A percentile compares a stretch with the other conserved stretches of the same genome.
phyloP scores from a whole-genome alignment of 2,329 filamentous ascomycete genomes.

The Fonsecaea multimorphosa region DNA sequence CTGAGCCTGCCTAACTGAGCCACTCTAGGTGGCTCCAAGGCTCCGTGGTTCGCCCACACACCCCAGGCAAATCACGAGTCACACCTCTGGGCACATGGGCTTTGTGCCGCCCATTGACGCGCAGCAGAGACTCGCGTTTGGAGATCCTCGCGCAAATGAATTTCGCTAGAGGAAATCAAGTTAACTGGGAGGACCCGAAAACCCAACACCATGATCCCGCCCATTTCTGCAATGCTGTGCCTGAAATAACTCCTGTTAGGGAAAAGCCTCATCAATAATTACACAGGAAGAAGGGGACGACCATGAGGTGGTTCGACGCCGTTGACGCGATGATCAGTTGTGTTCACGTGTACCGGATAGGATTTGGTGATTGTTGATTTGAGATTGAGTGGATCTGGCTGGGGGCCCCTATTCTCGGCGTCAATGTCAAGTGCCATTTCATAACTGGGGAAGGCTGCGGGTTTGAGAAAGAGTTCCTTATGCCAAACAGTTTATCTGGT shows the following conservation, averaged over 20 bases:
- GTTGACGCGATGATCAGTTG: neutral
- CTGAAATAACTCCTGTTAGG: neutral
- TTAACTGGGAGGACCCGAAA: neutral
- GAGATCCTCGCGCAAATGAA: constrained; percentile 17
- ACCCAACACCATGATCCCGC: neutral
- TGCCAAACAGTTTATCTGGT: neutral
- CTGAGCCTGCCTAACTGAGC: constrained; percentile 2
- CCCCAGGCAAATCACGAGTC: constrained; percentile 19
- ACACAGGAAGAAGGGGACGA: neutral
- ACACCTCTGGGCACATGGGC: constrained; percentile 7
- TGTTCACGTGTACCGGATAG: neutral
- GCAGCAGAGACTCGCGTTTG: constrained; percentile 13
- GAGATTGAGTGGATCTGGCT: constrained; percentile 5
- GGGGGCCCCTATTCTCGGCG: neutral
- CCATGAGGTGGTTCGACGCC: neutral
- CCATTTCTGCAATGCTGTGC: neutral
- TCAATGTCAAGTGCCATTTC: neutral
- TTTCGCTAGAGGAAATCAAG: constrained; percentile 18
- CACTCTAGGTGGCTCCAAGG: neutral
- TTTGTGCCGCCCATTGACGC: neutral
- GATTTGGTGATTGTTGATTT: neutral
- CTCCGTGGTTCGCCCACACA: neutral
- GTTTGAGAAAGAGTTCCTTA: neutral
- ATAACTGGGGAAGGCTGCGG: neutral
- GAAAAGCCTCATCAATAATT: neutral